phyloP scores from a whole-genome alignment of 768 basidiomycete species.

The Lactarius pseudohatsudake region DNA sequence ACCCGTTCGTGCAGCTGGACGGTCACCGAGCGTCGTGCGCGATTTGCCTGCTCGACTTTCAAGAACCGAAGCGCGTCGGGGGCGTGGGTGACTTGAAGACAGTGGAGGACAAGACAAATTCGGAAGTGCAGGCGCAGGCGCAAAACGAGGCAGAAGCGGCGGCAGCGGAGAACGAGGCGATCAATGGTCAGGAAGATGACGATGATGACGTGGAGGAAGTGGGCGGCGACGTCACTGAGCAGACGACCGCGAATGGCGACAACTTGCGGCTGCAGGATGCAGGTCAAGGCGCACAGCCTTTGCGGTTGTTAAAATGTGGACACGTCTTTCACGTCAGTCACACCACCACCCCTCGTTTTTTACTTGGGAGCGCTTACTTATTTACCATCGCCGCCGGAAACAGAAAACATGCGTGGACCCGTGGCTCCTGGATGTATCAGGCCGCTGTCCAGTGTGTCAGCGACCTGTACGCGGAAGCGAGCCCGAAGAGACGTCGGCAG shows the following conservation, averaged over 20 bases:
- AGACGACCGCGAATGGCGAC: slow-evolving; percentile 29
- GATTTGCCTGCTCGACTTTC: slow-evolving; percentile 83
- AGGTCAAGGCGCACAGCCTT: slow-evolving; percentile 72
- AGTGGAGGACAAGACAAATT: slow-evolving; percentile 18
- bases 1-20: slow-evolving; percentile 80
- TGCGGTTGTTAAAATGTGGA: slow-evolving; percentile 74
- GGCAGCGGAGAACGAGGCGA: slow-evolving; percentile 27
- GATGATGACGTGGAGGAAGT: slow-evolving; percentile 34
- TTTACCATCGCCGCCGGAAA: slow-evolving; percentile 15
- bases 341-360: neutral
- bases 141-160: neutral
- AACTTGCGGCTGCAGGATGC: slow-evolving; percentile 63
- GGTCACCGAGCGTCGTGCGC: slow-evolving; percentile 83
- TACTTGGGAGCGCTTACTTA: neutral
- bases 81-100: slow-evolving; percentile 36
- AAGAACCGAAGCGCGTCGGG: slow-evolving; percentile 55
- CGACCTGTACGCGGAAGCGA: slow-evolving; percentile 58
- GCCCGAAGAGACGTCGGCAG: slow-evolving; percentile 38
- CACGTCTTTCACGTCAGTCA: slow-evolving; percentile 86
- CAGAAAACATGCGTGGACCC: slow-evolving; percentile 89
- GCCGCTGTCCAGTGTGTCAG: slow-evolving; percentile 87
- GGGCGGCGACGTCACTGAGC: slow-evolving; percentile 32
- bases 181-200: slow-evolving; percentile 36
- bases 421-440: slow-evolving; percentile 83
- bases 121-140: slow-evolving; percentile 5